phyloP scores from a whole-genome alignment of 1,139 yeast species.

The Blastobotrys arbuscula region DNA sequence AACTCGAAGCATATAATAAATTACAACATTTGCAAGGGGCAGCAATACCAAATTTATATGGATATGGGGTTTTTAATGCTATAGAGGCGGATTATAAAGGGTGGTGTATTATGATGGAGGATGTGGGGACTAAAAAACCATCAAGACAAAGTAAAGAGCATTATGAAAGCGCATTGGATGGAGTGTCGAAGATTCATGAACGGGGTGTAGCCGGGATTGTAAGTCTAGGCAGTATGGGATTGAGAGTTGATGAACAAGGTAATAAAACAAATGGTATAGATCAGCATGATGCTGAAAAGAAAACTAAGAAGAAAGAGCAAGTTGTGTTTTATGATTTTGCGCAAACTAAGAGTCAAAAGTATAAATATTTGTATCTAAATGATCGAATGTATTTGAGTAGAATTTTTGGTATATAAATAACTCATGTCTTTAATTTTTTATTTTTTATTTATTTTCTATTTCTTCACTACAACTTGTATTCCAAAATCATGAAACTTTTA shows the following conservation, averaged over 20 bases:
- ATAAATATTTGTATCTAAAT: conserved; percentile 5
- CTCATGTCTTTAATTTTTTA: background rate
- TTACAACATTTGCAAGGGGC: conserved; percentile 1
- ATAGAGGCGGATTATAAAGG: conserved; percentile 8
- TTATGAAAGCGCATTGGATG: background rate
- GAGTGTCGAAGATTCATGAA: background rate
- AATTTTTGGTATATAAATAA: conserved; percentile 3
- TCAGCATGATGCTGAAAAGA: background rate
- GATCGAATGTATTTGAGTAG: conserved; percentile 3
- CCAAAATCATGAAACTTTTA: background rate
- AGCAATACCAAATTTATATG: background rate
- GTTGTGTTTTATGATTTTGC: conserved; percentile 8
- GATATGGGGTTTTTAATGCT: conserved; percentile 1
- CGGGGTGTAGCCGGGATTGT: conserved; percentile 6
- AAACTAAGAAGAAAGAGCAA: background rate
- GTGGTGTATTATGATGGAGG: conserved; percentile 8
- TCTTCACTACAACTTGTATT: background rate
- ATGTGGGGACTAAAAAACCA: background rate
- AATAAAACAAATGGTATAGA: background rate
- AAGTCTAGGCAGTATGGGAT: conserved; percentile 4
- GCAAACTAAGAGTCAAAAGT: conserved; percentile 4
- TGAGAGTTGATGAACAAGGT: background rate
- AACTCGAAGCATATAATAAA: conserved; percentile 2
- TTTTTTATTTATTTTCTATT: background rate
- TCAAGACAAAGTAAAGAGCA: background rate